phyloP scores from a whole-genome alignment of 2,329 filamentous ascomycete species.

The Diaporthe helianthi region DNA sequence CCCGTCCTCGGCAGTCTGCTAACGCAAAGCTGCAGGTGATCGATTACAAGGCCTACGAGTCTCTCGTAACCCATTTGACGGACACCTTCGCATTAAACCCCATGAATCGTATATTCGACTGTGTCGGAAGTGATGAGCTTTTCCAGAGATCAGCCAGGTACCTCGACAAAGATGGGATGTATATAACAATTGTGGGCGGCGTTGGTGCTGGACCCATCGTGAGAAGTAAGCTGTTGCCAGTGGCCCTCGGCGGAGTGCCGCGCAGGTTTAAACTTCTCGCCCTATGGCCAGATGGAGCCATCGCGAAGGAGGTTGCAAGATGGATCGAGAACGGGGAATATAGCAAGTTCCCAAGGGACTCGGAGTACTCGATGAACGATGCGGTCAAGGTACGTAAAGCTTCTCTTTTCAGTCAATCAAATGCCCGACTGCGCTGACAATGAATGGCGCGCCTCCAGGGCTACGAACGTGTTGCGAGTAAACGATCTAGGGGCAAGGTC shows the following conservation, averaged over 20 bases:
- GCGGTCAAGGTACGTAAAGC: slow-evolving; percentile 41
- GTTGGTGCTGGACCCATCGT: slow-evolving; percentile 42
- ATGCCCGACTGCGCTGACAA: not conserved
- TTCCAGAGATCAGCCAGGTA: slow-evolving; percentile 50
- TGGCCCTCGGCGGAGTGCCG: slow-evolving; percentile 43
- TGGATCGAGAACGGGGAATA: slow-evolving; percentile 41
- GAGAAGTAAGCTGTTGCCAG: slow-evolving; percentile 43
- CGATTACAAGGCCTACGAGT: slow-evolving; percentile 49
- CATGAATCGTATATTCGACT: slow-evolving; percentile 57
- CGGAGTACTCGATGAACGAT: slow-evolving; percentile 43
- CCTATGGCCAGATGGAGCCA: slow-evolving; percentile 40
- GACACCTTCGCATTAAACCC: slow-evolving; percentile 33
- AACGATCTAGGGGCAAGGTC: slow-evolving; percentile 45
- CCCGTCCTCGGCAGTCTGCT: not conserved
- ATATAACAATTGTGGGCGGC: slow-evolving; percentile 45
- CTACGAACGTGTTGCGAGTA: slow-evolving; percentile 43
- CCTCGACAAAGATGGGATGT: slow-evolving; percentile 47
- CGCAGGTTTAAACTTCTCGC: slow-evolving; percentile 42
- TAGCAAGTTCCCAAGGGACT: slow-evolving; percentile 42
- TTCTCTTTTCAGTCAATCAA: not conserved
- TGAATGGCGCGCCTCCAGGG: slow-evolving; percentile 36
- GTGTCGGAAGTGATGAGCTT: slow-evolving; percentile 55
- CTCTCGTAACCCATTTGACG: slow-evolving; percentile 46
- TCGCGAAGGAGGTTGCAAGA: slow-evolving; percentile 39
- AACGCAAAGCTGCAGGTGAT: slow-evolving; percentile 43